phyloP scores from a whole-genome alignment of 2,329 filamentous ascomycete species.

The Sarocladium strictum region DNA sequence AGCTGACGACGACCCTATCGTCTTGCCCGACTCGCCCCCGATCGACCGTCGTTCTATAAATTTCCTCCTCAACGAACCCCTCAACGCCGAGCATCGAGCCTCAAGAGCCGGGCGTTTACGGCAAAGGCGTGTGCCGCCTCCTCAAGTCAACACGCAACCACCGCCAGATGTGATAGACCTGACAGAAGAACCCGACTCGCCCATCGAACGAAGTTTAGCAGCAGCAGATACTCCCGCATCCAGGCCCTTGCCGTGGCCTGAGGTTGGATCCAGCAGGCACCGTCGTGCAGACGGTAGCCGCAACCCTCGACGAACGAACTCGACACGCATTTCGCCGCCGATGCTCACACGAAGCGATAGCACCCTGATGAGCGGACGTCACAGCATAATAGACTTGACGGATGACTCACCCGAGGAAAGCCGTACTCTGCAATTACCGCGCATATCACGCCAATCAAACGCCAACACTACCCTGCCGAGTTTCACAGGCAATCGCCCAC shows the following conservation, averaged over 20 bases:
- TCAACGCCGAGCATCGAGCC: background rate
- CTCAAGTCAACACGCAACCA: background rate
- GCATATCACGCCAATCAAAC: background rate
- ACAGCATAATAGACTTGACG: constrained; percentile 46
- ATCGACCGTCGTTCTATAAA: constrained; percentile 4
- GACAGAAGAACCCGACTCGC: constrained; percentile 44
- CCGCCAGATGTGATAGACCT: constrained; percentile 38
- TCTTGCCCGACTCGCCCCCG: background rate
- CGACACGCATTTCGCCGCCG: constrained; percentile 34
- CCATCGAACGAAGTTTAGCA: constrained; percentile 18
- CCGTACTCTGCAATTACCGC: background rate
- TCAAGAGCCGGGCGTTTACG: background rate
- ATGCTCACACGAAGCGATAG: constrained; percentile 39
- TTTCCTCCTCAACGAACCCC: background rate
- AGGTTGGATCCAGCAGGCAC: background rate
- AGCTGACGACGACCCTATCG: background rate
- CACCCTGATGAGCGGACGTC: constrained; percentile 17
- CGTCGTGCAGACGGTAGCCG: constrained; percentile 13
- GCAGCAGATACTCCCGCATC: background rate
- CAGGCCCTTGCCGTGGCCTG: background rate
- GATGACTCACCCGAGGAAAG: constrained; percentile 33
- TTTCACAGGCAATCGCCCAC: constrained; percentile 11
- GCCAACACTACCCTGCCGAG: background rate
- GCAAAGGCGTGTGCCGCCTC: background rate
- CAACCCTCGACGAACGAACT: constrained; percentile 36